phyloP scores from a whole-genome alignment of 805 yeast genomes.

The Candida lessepsii region DNA sequence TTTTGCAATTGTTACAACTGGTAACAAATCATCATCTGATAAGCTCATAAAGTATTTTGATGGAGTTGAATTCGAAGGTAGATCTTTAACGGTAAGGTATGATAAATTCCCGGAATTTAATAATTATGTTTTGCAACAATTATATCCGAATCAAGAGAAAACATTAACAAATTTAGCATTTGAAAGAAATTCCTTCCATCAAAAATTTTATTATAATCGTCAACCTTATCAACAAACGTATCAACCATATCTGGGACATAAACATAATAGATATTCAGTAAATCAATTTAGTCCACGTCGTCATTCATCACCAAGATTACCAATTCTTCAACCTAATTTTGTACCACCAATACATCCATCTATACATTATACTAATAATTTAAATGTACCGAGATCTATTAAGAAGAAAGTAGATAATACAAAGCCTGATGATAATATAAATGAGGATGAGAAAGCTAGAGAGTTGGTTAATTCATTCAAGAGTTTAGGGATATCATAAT shows the following conservation, averaged over 20 bases:
- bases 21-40: conserved; percentile 44
- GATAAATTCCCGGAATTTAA: conserved; percentile 51
- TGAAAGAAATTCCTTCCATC: conserved; percentile 33
- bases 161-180: conserved; percentile 27
- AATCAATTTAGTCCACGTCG: conserved; percentile 1
- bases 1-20: conserved; percentile 61
- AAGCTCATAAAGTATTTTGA: conserved; percentile 51
- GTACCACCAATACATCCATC: conserved; percentile 17
- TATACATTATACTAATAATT: conserved; percentile 13
- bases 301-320: conserved; percentile 12
- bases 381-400: conserved; percentile 10
- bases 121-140: conserved; percentile 27
- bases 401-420: conserved; percentile 8
- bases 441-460: conserved; percentile 30
- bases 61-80: conserved; percentile 54
- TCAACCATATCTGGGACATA: neutral
- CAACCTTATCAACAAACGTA: conserved; percentile 1
- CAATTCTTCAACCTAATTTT: conserved; percentile 14
- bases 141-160: conserved; percentile 13
- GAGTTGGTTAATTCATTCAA: conserved; percentile 27
- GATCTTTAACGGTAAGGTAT: conserved; percentile 58
- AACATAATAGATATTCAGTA: neutral
- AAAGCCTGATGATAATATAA: conserved; percentile 9
- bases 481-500: conserved; percentile 12
- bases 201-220: conserved; percentile 28